Conservation (phyloP, 441 rosid genomes). For the Gossypium trilobum region DNA sequence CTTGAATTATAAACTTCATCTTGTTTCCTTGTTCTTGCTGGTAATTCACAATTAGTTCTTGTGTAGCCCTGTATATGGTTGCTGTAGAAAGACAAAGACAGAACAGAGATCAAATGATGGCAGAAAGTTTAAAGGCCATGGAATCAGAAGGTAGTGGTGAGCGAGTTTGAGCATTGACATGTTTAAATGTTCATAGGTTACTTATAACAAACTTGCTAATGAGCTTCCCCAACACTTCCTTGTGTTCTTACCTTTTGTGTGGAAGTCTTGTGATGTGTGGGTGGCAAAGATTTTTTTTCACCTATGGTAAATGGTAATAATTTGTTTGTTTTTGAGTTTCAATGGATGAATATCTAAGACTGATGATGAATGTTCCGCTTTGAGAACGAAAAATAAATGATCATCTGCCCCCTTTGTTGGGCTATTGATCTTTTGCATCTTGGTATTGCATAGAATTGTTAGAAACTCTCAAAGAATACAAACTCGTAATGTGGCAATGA, state of each 20-base stretch:
- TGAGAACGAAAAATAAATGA: not conserved
- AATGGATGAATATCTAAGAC: not conserved
- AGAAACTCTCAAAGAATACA: not conserved
- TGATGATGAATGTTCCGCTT: not conserved
- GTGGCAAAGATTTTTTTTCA: not conserved
- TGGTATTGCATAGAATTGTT: not conserved
- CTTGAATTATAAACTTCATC: not conserved
- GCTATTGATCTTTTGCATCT: not conserved
- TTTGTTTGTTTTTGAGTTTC: not conserved
- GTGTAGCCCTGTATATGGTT: slow-evolving; percentile 73
- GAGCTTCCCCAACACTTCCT: slow-evolving; percentile 1
- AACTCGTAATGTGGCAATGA: not conserved
- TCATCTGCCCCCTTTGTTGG: not conserved
- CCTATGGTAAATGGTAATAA: not conserved
- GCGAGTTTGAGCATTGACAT: slow-evolving; percentile 29
- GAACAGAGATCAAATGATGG: slow-evolving; percentile 56
- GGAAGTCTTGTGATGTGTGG: not conserved
- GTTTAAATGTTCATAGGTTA: slow-evolving; percentile 1
- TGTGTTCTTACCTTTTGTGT: not conserved
- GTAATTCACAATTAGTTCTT: not conserved
- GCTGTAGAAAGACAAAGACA: slow-evolving; percentile 68
- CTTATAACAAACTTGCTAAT: not conserved
- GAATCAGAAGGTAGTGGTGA: slow-evolving; percentile 47
- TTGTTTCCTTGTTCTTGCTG: not conserved
- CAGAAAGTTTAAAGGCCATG: slow-evolving; percentile 47